A percentile compares a stretch with the other conserved stretches of the same genome.
phyloP scores from a whole-genome alignment of 371 early-diverging fungal genomes.

The Quaeritorhiza haematococci region DNA sequence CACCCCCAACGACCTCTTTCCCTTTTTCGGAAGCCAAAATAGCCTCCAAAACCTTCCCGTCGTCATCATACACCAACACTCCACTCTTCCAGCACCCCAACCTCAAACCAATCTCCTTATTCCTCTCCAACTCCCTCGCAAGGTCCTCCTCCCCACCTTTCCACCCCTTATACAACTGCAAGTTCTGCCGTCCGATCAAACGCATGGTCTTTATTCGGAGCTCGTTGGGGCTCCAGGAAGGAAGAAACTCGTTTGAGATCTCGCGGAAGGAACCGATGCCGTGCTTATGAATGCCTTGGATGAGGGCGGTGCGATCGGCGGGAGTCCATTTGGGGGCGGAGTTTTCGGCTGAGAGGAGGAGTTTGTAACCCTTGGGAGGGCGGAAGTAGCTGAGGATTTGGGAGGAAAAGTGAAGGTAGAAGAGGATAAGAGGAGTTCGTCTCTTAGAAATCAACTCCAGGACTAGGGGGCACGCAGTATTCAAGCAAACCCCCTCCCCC shows the following conservation, averaged over 20 bases:
- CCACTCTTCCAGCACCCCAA: conserved; percentile 77
- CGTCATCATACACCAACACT: conserved; percentile 79
- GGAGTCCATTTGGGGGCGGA: conserved; percentile 79
- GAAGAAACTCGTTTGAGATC: conserved; percentile 72
- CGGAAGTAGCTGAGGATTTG: conserved; percentile 63
- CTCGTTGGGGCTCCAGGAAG: conserved; percentile 80
- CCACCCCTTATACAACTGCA: conserved; percentile 83
- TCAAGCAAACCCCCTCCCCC: too few relatives aligned
- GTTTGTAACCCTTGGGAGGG: conserved; percentile 69
- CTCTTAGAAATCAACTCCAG: too few relatives aligned
- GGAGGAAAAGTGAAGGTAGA: background rate
- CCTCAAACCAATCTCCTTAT: conserved; percentile 74
- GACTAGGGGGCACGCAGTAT: too few relatives aligned
- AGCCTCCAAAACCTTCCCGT: conserved; percentile 74
- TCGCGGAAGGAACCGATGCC: conserved; percentile 87
- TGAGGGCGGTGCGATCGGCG: conserved; percentile 64
- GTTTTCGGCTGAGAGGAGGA: conserved; percentile 33
- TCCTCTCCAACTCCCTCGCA: conserved; percentile 65
- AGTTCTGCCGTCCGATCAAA: conserved; percentile 81
- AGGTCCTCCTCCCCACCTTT: conserved; percentile 70
- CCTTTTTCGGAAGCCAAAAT: too few relatives aligned
- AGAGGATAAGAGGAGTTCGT: background rate
- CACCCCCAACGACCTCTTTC: too few relatives aligned
- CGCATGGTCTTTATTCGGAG: conserved; percentile 79
- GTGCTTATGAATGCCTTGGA: conserved; percentile 75